Percentiles rank a stretch among this genome's conserved stretches.
Conservation (phyloP, 2,329 filamentous ascomycete species). For the Blastomyces gilchristii region DNA sequence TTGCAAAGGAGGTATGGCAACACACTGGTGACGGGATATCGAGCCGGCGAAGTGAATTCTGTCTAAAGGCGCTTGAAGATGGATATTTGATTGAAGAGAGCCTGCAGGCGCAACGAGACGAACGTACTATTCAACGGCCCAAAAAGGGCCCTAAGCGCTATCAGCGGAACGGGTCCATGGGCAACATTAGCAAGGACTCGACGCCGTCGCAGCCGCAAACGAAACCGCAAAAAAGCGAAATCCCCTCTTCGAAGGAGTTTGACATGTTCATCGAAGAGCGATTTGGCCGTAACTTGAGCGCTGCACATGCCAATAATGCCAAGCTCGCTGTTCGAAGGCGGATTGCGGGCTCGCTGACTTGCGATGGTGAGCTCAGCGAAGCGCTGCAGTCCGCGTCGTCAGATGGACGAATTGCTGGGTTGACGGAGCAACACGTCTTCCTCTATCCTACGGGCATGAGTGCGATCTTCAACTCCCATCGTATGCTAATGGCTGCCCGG, state of each 20-base stretch:
- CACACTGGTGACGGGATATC: slow-evolving; percentile 89
- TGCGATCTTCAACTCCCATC: slow-evolving; percentile 82
- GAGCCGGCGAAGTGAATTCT: slow-evolving; percentile 85
- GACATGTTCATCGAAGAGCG: slow-evolving; percentile 82
- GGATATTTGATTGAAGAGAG: slow-evolving; percentile 50
- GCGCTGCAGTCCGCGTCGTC: slow-evolving; percentile 39
- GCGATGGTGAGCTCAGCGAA: slow-evolving; percentile 56
- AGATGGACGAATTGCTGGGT: slow-evolving; percentile 38
- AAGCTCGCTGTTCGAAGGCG: slow-evolving; percentile 76
- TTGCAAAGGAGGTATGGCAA: slow-evolving; percentile 95
- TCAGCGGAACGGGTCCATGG: slow-evolving; percentile 51
- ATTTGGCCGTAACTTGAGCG: slow-evolving; percentile 81
- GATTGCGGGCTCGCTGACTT: slow-evolving; percentile 75
- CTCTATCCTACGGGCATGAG: slow-evolving; percentile 90
- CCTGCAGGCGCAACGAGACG: slow-evolving; percentile 18
- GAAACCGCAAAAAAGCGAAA: slow-evolving; percentile 16
- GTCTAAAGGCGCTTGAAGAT: slow-evolving; percentile 61
- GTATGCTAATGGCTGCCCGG: slow-evolving; percentile 55
- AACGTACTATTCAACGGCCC: slow-evolving; percentile 19
- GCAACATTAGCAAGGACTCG: slow-evolving; percentile 29
- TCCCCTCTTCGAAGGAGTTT: slow-evolving; percentile 48
- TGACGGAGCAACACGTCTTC: slow-evolving; percentile 79
- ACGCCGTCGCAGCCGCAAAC: slow-evolving; percentile 21
- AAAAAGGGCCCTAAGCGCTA: slow-evolving; percentile 71
- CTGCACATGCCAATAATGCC: slow-evolving; percentile 67